Base-by-base conservation (phyloP, 495 filamentous ascomycete genomes). In the Geopyxis carbonaria region DNA sequence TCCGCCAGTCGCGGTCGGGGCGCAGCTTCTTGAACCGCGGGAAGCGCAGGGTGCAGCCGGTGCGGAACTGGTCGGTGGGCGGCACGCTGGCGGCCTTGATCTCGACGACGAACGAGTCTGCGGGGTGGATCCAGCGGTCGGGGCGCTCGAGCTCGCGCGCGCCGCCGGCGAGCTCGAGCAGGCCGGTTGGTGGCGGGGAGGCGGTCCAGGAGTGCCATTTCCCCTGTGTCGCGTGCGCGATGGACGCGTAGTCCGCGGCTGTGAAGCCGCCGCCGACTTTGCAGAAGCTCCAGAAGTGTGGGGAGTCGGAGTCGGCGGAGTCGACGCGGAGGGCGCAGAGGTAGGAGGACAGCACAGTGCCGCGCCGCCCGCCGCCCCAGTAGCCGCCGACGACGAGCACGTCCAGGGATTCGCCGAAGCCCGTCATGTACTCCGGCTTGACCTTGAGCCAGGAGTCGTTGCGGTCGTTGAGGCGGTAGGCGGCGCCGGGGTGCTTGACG, bases 381-480 rank as follows among this genome's bases (percentile, higher is more conserved):
- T 94, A 95, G 20, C 87, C 91, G 28, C 89, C 89, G 30, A 97
- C 69, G 4, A 97, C 68, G 13, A 93, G 62, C 35, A 83, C 76
- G 53, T 97, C 89, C 7, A 97, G 70, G 4, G 76, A 80, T 59
- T 97, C 89, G 40, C 89, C 89, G 54, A 86, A 94, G 46, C 93
- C 89, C 18, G 74, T 76, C 89, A 97, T 94, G 60, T 97, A 97
- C 43, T 97, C 89, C 4, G 89, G 89, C 56, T 97, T 97, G 14
- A 97, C 85, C 57, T 97, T 97, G 65, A 95, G 81, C 89, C 89
- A 97, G 62, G 92, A 79, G 50, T 94, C 83, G 52, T 89, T 89
- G 21, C 89, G 80, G 46, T 84, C 79, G 57, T 93, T 93, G 22
- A 93, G 64, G 19, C 75, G 70, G 55, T 97, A 97, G 34, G 70